A percentile compares a stretch with the other conserved stretches of the same genome.
These are phyloP conservation scores for Fusarium mexicanum DNA, from an alignment of 2,329 filamentous ascomycete genomes.

Conservation along the genomic window DNA sequence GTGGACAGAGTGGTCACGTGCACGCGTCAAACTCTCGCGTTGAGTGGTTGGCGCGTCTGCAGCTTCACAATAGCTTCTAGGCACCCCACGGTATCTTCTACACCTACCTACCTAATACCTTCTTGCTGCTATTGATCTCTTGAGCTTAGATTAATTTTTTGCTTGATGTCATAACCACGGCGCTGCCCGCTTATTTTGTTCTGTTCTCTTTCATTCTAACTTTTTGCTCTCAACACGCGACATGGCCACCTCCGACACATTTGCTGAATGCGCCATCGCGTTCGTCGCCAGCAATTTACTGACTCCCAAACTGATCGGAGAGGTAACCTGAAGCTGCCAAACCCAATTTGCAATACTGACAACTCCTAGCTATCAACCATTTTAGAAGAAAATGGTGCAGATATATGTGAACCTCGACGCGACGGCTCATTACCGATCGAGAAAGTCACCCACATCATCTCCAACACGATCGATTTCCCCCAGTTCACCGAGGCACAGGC, in stretches of 20 bases:
- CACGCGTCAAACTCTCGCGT: slow-evolving; percentile 49
- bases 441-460: slow-evolving; percentile 64
- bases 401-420: slow-evolving; percentile 57
- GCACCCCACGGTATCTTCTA: slow-evolving; percentile 22
- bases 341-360: background rate
- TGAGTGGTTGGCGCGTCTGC: slow-evolving; percentile 32
- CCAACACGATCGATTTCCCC: slow-evolving; percentile 90
- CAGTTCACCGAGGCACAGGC: slow-evolving; percentile 80
- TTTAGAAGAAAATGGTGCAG: slow-evolving; percentile 61
- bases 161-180: slow-evolving; percentile 26
- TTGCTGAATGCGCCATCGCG: slow-evolving; percentile 55
- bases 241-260: slow-evolving; percentile 49
- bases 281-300: slow-evolving; percentile 57
- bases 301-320: slow-evolving; percentile 52
- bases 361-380: slow-evolving; percentile 53
- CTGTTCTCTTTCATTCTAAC: background rate
- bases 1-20: background rate
- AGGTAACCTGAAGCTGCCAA: slow-evolving; percentile 44
- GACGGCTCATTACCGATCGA: slow-evolving; percentile 60
- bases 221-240: slow-evolving; percentile 11
- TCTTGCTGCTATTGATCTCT: background rate
- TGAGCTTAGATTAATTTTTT: background rate
- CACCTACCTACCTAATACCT: background rate
- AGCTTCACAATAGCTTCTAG: slow-evolving; percentile 21
- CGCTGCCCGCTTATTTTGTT: background rate